Base-by-base conservation (phyloP, 768 basidiomycete genomes). In the Suillus hirtellus region DNA sequence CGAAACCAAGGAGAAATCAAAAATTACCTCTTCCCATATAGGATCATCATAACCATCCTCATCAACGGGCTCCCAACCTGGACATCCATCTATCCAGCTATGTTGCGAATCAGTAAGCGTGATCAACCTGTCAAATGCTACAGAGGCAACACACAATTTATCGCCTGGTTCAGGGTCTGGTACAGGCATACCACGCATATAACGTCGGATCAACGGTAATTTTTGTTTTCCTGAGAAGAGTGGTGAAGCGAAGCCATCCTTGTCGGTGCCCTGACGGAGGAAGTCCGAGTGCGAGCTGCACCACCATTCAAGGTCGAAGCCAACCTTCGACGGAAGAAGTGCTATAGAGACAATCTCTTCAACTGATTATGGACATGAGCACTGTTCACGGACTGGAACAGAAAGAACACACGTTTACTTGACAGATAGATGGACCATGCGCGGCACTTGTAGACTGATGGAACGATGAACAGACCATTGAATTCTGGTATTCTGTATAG, bases 341-440 rank as follows among this genome's bases (percentile, higher is more conserved):
- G 73, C 75, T 2, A 74, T 60, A 1, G 73, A 67, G n/a, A 75
- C 14, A 14, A 46, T 68, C 38, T 75, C 67, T 3, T 69, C 72
- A 4, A 66, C 74, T 47, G 10, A n/a, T 53, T 3, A 12, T n/a
- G 6, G 17, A 12, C 34, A 53, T 53, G 52, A 53, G 52, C 34
- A n/a, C 52, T 1, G n/a, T 19, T 64, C 63, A 15, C 43, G 61
- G 64, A 37, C 55, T 7, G 27, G 37, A 4, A 37, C 1, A 42
- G 38, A 27, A 1, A 15, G 0, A n/a, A 34, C 62, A 24, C 49
- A 71, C 73, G 59, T 54, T 71, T 76, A 59, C 71, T 64, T 27
- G 73, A 74, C 24, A 76, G 68, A 34, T 75, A 79, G 71, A 77
- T 71, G 55, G 70, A 70, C 24, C 66, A 72, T 1, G 77, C 78